Base-by-base conservation (phyloP, 164 flowering plant genomes). In the Macadamia integrifolia region DNA sequence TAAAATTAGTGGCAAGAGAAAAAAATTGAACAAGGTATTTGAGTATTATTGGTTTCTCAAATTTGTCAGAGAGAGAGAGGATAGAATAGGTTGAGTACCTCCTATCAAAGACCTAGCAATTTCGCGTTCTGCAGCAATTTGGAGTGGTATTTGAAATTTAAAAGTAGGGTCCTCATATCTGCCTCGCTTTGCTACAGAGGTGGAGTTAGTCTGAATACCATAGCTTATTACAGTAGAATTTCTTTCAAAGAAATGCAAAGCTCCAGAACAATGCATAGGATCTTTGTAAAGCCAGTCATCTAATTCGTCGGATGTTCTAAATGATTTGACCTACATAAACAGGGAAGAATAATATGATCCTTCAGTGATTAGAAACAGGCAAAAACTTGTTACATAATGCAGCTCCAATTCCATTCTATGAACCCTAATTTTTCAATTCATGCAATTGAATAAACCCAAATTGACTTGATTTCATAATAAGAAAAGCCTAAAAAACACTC, bases 51-150 rank as follows among this genome's bases (percentile, higher is more conserved):
- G n/a, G n/a, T n/a, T n/a, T n/a, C n/a, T n/a, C n/a, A n/a, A n/a
- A n/a, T n/a, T n/a, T n/a, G n/a, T n/a, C n/a, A n/a, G n/a, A n/a
- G n/a, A n/a, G n/a, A n/a, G n/a, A n/a, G 40, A 35, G 4, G 40
- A 35, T 35, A 35, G 40, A 35, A 35, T 4, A 35, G 40, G 40
- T 35, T 29, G 6, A 29, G 62, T 81, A 85, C 92, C 90, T 80
- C 88, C 89, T 65, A 90, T 70, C 13, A 90, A 70, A 31, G 80
- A 76, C 74, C 93, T 82, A n/a, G 92, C 88, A 64, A 90, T 85
- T 69, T 90, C 96, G 48, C 91, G 91, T 73, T 90, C 92, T 17
- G 91, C 91, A 49, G 91, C 96, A 71, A 90, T 69, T 71, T 88
- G 96, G 67, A 90, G 88, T 9, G 96, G 92, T 65, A 88, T 80